Conservation (phyloP, 768 basidiomycete species). For the Leucocoprinus leucothites region DNA sequence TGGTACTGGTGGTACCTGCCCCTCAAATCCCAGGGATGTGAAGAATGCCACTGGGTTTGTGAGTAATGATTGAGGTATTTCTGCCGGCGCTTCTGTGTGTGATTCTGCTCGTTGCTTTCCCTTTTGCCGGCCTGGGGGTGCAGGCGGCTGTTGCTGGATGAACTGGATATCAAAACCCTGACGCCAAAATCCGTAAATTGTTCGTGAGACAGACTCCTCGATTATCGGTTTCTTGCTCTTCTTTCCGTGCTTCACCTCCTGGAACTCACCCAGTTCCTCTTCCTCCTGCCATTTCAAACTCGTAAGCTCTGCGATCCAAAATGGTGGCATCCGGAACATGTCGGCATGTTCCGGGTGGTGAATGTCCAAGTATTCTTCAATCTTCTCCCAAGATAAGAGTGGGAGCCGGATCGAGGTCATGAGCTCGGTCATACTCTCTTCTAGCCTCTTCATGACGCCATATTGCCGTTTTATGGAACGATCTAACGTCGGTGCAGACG, state of each 20-base stretch:
- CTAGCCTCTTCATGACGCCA: slow-evolving; percentile 42
- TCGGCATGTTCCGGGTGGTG: slow-evolving; percentile 39
- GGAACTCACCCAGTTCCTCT: background rate
- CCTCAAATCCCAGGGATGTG: slow-evolving; percentile 5
- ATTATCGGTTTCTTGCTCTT: slow-evolving; percentile 14
- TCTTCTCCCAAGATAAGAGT: slow-evolving; percentile 25
- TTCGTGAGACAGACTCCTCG: background rate
- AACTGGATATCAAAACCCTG: slow-evolving; percentile 45
- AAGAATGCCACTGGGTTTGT: background rate
- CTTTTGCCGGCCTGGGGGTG: background rate
- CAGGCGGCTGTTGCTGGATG: slow-evolving; percentile 21
- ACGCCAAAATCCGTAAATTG: slow-evolving; percentile 50
- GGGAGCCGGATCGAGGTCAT: slow-evolving; percentile 25
- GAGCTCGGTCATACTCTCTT: slow-evolving; percentile 40
- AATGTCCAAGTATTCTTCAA: slow-evolving; percentile 29
- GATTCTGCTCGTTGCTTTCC: background rate
- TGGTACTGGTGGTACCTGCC: slow-evolving; percentile 35
- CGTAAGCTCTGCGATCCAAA: slow-evolving; percentile 36
- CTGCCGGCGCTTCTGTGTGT: background rate
- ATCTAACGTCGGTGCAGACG: slow-evolving; percentile 37
- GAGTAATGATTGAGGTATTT: background rate
- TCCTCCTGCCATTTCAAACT: background rate
- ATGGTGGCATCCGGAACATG: slow-evolving; percentile 39
- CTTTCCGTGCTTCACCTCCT: background rate
- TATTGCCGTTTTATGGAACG: slow-evolving; percentile 29